A percentile compares a stretch with the other conserved stretches of the same genome.
phyloP scores from a whole-genome alignment of 257 asterid genomes.

The Solanum acaule region DNA sequence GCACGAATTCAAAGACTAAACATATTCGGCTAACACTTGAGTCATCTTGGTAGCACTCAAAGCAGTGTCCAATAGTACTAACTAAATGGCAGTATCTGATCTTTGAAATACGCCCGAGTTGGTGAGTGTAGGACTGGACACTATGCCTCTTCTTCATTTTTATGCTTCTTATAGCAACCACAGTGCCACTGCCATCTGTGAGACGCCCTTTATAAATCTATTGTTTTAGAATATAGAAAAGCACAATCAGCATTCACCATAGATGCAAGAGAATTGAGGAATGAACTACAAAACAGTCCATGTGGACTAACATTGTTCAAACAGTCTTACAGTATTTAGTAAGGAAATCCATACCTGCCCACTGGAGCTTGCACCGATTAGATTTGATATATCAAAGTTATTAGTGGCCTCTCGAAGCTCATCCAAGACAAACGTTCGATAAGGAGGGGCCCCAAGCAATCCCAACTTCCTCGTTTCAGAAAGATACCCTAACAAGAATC shows the following conservation, averaged over 20 bases:
- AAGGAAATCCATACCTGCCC: slow-evolving; percentile 44
- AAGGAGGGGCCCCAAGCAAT: slow-evolving; percentile 54
- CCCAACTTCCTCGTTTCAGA: slow-evolving; percentile 80
- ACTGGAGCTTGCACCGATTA: slow-evolving; percentile 51
- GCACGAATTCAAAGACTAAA: slow-evolving; percentile 57
- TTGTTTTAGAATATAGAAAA: neutral
- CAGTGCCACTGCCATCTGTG: slow-evolving; percentile 47
- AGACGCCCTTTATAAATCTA: slow-evolving; percentile 71
- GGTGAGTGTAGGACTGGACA: slow-evolving; percentile 55
- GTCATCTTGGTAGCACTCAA: slow-evolving; percentile 54
- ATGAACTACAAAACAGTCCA: neutral
- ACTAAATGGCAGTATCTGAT: slow-evolving; percentile 68
- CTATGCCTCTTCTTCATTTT: slow-evolving; percentile 41
- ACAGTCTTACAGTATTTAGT: neutral
- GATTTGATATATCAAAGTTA: slow-evolving; percentile 42
- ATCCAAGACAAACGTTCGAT: slow-evolving; percentile 60
- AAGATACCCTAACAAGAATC: slow-evolving; percentile 47
- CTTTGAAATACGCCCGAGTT: slow-evolving; percentile 54
- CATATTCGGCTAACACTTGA: slow-evolving; percentile 44
- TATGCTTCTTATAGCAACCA: slow-evolving; percentile 53
- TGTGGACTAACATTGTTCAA: neutral
- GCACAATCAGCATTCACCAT: neutral
- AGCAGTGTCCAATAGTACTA: slow-evolving; percentile 80
- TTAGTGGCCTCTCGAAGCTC: slow-evolving; percentile 81
- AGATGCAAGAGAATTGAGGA: neutral